Conservation (phyloP, 345 rosid genomes). For the Aurinia saxatilis region DNA sequence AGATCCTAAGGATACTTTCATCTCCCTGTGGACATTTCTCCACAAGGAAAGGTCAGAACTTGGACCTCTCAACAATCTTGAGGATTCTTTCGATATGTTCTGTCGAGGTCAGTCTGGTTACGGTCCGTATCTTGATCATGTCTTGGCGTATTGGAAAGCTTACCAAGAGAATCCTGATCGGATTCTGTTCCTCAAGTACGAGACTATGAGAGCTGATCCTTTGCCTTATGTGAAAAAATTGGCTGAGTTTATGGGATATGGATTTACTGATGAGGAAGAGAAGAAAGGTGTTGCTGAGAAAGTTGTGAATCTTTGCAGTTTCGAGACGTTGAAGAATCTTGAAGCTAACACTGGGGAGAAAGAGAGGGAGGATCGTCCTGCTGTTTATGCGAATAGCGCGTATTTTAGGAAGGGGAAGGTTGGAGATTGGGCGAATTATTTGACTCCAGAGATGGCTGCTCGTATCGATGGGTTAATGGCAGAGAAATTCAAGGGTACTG, state of each 20-base stretch:
- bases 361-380: conserved; percentile 5
- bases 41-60: conserved; percentile 23
- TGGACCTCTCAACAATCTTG: conserved; percentile 18
- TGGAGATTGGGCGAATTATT: conserved; percentile 36
- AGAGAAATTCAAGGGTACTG: conserved; percentile 23
- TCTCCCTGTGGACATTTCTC: conserved; percentile 26
- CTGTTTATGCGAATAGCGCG: conserved; percentile 10
- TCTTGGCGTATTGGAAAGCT: conserved; percentile 29
- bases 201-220: conserved; percentile 22
- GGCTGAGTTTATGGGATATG: conserved; percentile 30
- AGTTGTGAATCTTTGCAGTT: conserved; percentile 29
- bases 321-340: conserved; percentile 31
- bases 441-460: conserved; percentile 31
- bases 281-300: conserved; percentile 14
- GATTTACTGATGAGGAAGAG: conserved; percentile 27
- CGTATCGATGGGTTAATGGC: conserved; percentile 24
- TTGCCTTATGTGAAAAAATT: conserved; percentile 19
- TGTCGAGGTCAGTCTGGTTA: conserved; percentile 20
- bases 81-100: conserved; percentile 28
- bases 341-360: conserved; percentile 29
- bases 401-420: conserved; percentile 35
- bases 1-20: conserved; percentile 31
- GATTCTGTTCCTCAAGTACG: conserved; percentile 26
- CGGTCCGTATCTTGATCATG: conserved; percentile 32
- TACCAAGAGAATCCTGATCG: conserved; percentile 15